Evolutionary conservation across 805 yeast species (phyloP).

Genomic region (Candida chauliodis): DNA sequence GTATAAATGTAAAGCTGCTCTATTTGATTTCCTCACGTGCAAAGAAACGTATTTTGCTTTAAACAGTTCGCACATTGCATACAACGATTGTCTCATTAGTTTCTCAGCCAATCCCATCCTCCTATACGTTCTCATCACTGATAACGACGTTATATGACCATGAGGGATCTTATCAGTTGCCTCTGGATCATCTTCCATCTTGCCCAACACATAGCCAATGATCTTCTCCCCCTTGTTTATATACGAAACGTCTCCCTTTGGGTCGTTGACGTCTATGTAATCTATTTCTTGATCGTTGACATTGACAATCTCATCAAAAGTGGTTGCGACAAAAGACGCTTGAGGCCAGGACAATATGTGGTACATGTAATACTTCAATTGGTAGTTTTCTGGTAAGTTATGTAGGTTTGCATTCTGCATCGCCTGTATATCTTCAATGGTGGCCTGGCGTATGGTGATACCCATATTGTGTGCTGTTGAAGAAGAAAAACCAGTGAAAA

Average conservation of each 20-base stretch:
- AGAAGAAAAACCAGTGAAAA: not conserved
- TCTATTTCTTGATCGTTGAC: slow-evolving; percentile 15
- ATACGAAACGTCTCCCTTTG: slow-evolving; percentile 63
- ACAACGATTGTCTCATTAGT: slow-evolving; percentile 79
- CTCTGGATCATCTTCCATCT: slow-evolving; percentile 92
- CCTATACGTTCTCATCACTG: slow-evolving; percentile 94
- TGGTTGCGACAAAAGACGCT: slow-evolving; percentile 91
- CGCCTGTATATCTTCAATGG: slow-evolving; percentile 80
- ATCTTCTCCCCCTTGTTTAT: slow-evolving; percentile 68
- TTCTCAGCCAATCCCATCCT: slow-evolving; percentile 93
- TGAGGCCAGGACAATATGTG: slow-evolving; percentile 97
- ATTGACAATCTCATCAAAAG: slow-evolving; percentile 38
- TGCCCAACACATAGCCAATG: slow-evolving; percentile 94
- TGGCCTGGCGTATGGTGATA: slow-evolving; percentile 84
- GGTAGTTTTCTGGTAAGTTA: slow-evolving; percentile 92
- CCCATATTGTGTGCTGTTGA: slow-evolving; percentile 47
- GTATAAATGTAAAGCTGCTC: slow-evolving; percentile 92
- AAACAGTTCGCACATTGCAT: slow-evolving; percentile 77
- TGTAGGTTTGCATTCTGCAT: slow-evolving; percentile 94
- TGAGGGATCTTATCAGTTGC: slow-evolving; percentile 72
- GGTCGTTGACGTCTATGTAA: slow-evolving; percentile 19
- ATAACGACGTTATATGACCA: slow-evolving; percentile 91
- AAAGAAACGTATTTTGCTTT: slow-evolving; percentile 80
- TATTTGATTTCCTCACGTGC: slow-evolving; percentile 89
- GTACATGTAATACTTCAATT: slow-evolving; percentile 87